These are phyloP conservation scores for Colletotrichum scovillei DNA, from an alignment of 2,329 filamentous ascomycete genomes.

Conservation along the genomic window DNA sequence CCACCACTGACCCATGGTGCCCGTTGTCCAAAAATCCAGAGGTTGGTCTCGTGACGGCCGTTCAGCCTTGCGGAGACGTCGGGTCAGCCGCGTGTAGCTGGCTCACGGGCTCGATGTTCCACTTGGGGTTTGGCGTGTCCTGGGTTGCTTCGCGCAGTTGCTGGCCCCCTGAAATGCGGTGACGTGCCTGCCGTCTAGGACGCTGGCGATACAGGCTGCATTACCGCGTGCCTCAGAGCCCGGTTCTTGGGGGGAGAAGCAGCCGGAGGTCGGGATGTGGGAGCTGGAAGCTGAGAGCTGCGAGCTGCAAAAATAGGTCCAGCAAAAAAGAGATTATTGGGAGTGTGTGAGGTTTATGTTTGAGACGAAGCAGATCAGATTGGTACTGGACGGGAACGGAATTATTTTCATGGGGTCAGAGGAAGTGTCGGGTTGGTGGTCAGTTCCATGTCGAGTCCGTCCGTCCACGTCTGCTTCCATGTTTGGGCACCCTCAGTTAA, in stretches of 20 bases:
- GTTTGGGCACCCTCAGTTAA: slow-evolving; percentile 25
- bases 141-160: slow-evolving; percentile 4
- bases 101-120: not conserved
- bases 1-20: slow-evolving; percentile 67
- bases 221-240: slow-evolving; percentile 21
- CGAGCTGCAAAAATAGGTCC: not conserved
- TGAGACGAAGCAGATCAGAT: slow-evolving; percentile 28
- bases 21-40: not conserved
- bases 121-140: not conserved
- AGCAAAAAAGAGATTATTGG: not conserved
- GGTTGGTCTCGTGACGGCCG: not conserved
- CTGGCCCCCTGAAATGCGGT: slow-evolving; percentile 7
- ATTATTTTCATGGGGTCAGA: slow-evolving; percentile 32
- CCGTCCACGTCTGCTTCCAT: slow-evolving; percentile 7
- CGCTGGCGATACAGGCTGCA: slow-evolving; percentile 23
- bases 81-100: slow-evolving; percentile 1
- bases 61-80: slow-evolving; percentile 9
- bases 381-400: slow-evolving; percentile 24
- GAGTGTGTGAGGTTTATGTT: slow-evolving; percentile 31
- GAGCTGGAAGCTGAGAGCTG: not conserved
- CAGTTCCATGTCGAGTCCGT: slow-evolving; percentile 19
- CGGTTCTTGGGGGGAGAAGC: not conserved
- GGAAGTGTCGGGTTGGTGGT: slow-evolving; percentile 27
- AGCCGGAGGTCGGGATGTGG: slow-evolving; percentile 2
- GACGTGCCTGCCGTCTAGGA: slow-evolving; percentile 31